Conservation (phyloP, 2,329 filamentous ascomycete species). For the Colletotrichum orchidophilum region DNA sequence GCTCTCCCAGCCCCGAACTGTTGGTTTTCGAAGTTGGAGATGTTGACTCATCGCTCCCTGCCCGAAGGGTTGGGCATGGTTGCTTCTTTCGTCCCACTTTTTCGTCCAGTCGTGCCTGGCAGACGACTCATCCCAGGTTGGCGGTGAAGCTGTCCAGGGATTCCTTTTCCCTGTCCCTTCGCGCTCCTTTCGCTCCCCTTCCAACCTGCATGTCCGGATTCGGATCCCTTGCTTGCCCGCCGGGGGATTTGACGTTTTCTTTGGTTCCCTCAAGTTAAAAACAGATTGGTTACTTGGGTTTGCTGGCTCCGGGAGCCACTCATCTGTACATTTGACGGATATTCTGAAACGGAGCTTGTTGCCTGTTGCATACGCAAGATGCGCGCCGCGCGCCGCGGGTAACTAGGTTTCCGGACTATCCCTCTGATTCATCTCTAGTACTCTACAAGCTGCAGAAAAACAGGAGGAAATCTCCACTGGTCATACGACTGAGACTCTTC, state of each 20-base stretch:
- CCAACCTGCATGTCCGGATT: constrained; percentile 26
- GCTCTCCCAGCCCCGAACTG: constrained; percentile 3
- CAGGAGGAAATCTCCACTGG: constrained; percentile 9
- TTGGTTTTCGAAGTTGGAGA: background rate
- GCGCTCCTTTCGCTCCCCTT: constrained; percentile 28
- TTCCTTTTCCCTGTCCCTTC: too few relatives aligned
- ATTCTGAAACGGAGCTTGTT: constrained; percentile 35
- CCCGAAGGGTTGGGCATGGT: constrained; percentile 34
- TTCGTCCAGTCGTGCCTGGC: constrained; percentile 26
- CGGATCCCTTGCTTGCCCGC: constrained; percentile 24
- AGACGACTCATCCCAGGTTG: constrained; percentile 34
- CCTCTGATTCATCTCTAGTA: constrained; percentile 12
- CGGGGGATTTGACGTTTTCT: constrained; percentile 8
- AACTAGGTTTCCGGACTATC: constrained; percentile 7
- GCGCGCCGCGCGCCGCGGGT: constrained; percentile 8
- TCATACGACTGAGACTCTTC: constrained; percentile 28
- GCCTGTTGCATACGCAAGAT: constrained; percentile 22
- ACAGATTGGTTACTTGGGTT: constrained; percentile 11
- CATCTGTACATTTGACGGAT: constrained; percentile 13
- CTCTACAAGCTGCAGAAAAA: constrained; percentile 9
- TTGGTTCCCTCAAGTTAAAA: constrained; percentile 7
- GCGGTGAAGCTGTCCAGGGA: constrained; percentile 39
- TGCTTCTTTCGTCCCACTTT: constrained; percentile 34
- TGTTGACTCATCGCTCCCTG: constrained; percentile 35
- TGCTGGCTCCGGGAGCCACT: constrained; percentile 21